Percentiles rank a stretch among this genome's conserved stretches.
Evolutionary conservation across 805 yeast species (phyloP).

Genomic region (Candida coleopterorum): DNA sequence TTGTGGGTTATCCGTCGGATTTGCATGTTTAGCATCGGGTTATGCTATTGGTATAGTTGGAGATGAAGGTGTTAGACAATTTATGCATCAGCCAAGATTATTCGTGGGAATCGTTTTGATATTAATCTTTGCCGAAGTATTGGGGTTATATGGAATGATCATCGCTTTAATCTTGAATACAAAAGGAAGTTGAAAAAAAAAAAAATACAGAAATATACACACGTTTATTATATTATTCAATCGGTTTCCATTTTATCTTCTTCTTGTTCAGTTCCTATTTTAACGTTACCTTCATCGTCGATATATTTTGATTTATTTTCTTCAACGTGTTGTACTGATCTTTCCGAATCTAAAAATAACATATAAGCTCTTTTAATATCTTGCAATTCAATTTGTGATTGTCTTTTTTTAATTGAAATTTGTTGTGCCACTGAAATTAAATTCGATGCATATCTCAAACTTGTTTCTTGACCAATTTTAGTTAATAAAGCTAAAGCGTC

Average conservation of each 20-base stretch:
- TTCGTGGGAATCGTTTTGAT: slow-evolving; percentile 89
- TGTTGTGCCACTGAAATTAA: slow-evolving; percentile 87
- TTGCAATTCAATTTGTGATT: slow-evolving; percentile 60
- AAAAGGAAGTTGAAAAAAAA: slow-evolving; percentile 51
- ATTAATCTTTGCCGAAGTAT: slow-evolving; percentile 85
- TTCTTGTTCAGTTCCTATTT: slow-evolving; percentile 35
- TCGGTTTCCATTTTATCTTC: slow-evolving; percentile 38
- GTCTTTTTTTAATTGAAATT: slow-evolving; percentile 77
- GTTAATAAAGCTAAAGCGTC: slow-evolving; percentile 88
- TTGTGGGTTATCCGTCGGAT: slow-evolving; percentile 94
- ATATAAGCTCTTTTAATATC: slow-evolving; percentile 87
- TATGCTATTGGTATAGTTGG: slow-evolving; percentile 95
- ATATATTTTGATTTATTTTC: slow-evolving; percentile 65
- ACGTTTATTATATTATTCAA: slow-evolving; percentile 7
- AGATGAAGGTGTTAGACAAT: slow-evolving; percentile 86
- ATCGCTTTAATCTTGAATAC: slow-evolving; percentile 90
- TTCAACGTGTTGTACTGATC: slow-evolving; percentile 83
- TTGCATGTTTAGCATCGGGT: slow-evolving; percentile 94
- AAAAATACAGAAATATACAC: background rate
- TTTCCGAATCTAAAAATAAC: slow-evolving; percentile 80
- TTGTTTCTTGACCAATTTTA: slow-evolving; percentile 83
- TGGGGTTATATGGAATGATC: slow-evolving; percentile 91
- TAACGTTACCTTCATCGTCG: slow-evolving; percentile 73
- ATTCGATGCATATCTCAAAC: slow-evolving; percentile 89
- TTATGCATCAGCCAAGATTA: slow-evolving; percentile 81